Base-by-base conservation (phyloP, 176 grass and related monocot species). In the Avena sativa region DNA sequence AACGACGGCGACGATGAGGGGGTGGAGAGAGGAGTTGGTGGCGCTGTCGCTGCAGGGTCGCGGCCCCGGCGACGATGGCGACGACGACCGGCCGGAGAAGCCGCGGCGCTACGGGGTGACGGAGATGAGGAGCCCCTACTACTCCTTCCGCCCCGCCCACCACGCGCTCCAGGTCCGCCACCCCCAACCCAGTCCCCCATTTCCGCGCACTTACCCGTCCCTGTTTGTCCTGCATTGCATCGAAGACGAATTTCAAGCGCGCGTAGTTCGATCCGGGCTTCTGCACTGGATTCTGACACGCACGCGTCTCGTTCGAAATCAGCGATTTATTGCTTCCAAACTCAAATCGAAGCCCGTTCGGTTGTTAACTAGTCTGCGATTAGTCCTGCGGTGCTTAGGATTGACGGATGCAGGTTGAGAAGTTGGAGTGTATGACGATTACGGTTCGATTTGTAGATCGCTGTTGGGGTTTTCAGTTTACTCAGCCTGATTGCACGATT, bases 31-130 rank as follows among this genome's bases (percentile, higher is more conserved):
- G 79, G 79, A 88, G 49, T 20, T 91, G 76, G 52, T 79, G 57
- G 78, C 81, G 13, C 72, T 92, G 50, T 81, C 88, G 61, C 71
- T 81, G 49, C 50, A 46, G 72, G 96, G 83, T 70, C 88, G 87
- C 58, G 82, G 91, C 89, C 86, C 43, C 40, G 81, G 49, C 81
- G 83, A 43, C 38, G 50, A 52, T 15, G 91, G 85, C 55, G 91
- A 98, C 23, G 93, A 95, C 28, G 97, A 96, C 71, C 79, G 94
- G 79, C 90, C 92, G 81, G 97, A 99, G 90, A 99, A 99, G 90
- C 97, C 97, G 25, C 94, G 94, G 21, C 79, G 44, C 65, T 99
- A 94, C 62, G 97, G 94, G 38, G 87, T 99, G 79, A 99, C 94
- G 36, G 97, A 99, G 94, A 96, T 99, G 92, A 89, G 94, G 77